Conservation (phyloP, 768 basidiomycete species). For the Tulasnella sp. region DNA sequence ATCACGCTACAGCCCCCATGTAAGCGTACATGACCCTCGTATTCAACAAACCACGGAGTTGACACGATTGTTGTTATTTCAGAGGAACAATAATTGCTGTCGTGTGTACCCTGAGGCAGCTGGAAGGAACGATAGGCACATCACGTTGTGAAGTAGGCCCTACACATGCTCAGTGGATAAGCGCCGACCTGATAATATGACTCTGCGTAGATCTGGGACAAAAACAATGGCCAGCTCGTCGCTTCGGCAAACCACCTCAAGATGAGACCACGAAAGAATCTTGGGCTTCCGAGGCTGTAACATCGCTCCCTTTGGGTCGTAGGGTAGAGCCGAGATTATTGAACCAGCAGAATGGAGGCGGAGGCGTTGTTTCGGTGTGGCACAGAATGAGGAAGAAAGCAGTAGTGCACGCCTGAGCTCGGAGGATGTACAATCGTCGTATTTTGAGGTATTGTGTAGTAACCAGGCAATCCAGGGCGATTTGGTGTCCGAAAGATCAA, state of each 20-base stretch:
- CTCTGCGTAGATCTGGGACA: slow-evolving; percentile 8
- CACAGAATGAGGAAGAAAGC: not conserved
- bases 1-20: not conserved
- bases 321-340: not conserved
- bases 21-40: not conserved
- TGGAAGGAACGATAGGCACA: not conserved
- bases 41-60: not conserved
- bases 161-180: no score
- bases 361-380: not conserved
- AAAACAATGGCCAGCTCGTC: not conserved
- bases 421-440: not conserved
- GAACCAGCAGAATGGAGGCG: not conserved
- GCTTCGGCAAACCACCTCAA: slow-evolving; percentile 7
- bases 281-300: not conserved
- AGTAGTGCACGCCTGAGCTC: not conserved
- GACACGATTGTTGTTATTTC: not conserved
- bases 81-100: not conserved
- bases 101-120: not conserved
- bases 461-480: no score
- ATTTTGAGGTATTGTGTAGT: no score
- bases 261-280: not conserved
- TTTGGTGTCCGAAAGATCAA: not conserved
- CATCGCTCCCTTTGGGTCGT: not conserved
- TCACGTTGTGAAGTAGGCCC: slow-evolving; percentile 12
- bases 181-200: not conserved